Evolutionary conservation across 345 rosid genomes (phyloP).

Genomic region (Citrus medica): DNA sequence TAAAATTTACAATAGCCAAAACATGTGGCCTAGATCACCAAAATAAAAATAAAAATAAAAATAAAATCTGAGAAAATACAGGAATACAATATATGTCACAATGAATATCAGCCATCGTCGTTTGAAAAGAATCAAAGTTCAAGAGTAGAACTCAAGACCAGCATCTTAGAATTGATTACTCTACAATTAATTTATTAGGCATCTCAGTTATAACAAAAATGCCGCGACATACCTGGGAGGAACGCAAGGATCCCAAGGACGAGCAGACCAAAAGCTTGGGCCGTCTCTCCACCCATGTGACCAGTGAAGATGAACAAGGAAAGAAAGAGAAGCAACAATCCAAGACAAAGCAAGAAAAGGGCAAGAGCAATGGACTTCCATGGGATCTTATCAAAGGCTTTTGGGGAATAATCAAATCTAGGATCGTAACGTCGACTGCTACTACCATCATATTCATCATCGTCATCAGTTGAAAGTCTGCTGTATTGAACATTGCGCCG

Average conservation of each 20-base stretch:
- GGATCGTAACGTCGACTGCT: conserved; percentile 46
- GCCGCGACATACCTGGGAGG: conserved; percentile 56
- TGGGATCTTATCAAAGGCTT: conserved; percentile 59
- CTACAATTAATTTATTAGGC: not conserved
- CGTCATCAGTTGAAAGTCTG: conserved; percentile 59
- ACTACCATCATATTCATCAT: conserved; percentile 32
- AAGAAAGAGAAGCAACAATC: conserved; percentile 66
- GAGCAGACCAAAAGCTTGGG: conserved; percentile 79
- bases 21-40: not conserved
- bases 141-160: not conserved
- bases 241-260: conserved; percentile 76
- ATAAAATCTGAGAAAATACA: not conserved
- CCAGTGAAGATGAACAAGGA: conserved; percentile 69
- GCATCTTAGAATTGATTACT: not conserved
- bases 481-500: conserved; percentile 50
- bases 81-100: not conserved
- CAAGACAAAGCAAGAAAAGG: conserved; percentile 59
- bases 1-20: not conserved
- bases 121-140: not conserved
- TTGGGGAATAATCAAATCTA: conserved; percentile 69
- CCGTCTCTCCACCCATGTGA: conserved; percentile 83
- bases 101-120: not conserved
- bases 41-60: not conserved
- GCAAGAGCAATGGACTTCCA: conserved; percentile 86
- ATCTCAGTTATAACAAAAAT: not conserved